Conservation (phyloP, 2,329 filamentous ascomycete species). For the Gaeumannomyces sp. region DNA sequence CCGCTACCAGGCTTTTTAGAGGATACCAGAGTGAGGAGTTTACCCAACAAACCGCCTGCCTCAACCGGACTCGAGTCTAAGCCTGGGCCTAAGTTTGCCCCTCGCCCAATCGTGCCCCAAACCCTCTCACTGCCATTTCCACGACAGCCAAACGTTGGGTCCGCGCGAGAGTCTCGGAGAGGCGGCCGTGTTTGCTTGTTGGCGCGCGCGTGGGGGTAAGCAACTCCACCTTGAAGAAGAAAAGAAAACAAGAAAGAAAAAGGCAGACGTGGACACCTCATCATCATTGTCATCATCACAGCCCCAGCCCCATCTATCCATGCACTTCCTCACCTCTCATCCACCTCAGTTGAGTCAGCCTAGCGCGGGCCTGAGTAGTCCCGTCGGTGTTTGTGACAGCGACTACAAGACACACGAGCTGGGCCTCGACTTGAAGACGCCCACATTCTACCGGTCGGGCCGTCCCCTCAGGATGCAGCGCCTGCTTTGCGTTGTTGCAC, state of each 20-base stretch:
- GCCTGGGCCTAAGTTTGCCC: neutral
- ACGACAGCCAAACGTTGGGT: neutral
- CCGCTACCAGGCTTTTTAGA: neutral
- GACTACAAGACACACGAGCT: neutral
- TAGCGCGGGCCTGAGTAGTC: neutral
- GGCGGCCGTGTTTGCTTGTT: neutral
- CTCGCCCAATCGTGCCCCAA: neutral
- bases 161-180: neutral
- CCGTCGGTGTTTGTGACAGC: neutral
- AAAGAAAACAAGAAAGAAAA: neutral
- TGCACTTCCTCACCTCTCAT: no score
- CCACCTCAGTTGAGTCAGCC: neutral
- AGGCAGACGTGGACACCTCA: neutral
- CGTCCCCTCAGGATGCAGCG: neutral
- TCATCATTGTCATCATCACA: neutral
- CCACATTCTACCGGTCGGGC: neutral
- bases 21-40: neutral
- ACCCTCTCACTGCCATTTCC: neutral
- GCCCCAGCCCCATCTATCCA: neutral
- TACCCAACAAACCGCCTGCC: neutral
- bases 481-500: constrained; percentile 3
- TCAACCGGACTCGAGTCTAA: neutral
- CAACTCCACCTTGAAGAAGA: neutral
- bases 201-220: neutral
- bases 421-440: neutral